phyloP scores from a whole-genome alignment of 768 basidiomycete species.

The Russula sp. region DNA sequence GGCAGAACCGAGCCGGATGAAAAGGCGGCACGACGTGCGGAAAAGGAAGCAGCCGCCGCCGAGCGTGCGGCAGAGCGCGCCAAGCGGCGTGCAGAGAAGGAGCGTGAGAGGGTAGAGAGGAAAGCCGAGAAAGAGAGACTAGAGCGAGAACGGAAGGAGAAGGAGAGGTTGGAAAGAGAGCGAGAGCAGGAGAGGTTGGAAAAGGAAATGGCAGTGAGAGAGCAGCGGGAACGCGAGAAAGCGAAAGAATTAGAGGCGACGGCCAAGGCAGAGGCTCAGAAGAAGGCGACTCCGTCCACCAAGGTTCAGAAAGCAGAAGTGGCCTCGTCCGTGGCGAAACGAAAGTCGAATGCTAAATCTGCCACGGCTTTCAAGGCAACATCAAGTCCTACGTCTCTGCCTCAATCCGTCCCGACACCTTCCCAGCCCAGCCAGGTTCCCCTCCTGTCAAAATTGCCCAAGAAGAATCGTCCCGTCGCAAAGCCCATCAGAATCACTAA shows the following conservation, averaged over 20 bases:
- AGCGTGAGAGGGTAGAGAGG: slow-evolving; percentile 55
- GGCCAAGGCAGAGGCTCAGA: slow-evolving; percentile 18
- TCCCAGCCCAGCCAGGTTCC: slow-evolving; percentile 60
- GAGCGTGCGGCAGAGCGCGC: slow-evolving; percentile 63
- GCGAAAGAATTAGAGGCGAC: slow-evolving; percentile 35
- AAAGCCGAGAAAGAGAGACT: slow-evolving; percentile 49
- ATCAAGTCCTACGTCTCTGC: slow-evolving; percentile 30
- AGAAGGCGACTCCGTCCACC: slow-evolving; percentile 14
- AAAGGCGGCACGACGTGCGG: slow-evolving; percentile 41
- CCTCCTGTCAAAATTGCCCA: slow-evolving; percentile 77
- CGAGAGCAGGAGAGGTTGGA: slow-evolving; percentile 37
- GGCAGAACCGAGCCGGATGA: slow-evolving; percentile 41
- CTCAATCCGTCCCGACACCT: slow-evolving; percentile 27
- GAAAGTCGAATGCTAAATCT: slow-evolving; percentile 34
- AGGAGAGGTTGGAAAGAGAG: slow-evolving; percentile 43
- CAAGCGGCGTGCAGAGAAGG: slow-evolving; percentile 59
- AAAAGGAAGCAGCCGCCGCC: slow-evolving; percentile 57
- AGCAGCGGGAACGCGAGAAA: slow-evolving; percentile 31
- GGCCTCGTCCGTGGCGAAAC: slow-evolving; percentile 21
- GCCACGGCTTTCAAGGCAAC: slow-evolving; percentile 27
- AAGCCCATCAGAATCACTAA: slow-evolving; percentile 59
- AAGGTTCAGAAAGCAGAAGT: slow-evolving; percentile 27
- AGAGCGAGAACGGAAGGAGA: slow-evolving; percentile 42
- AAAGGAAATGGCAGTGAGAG: slow-evolving; percentile 35
- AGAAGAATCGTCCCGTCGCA: slow-evolving; percentile 68